Evolutionary conservation across 1,284 basidiomycete species (phyloP).

Genomic region (Puccinia coronata): DNA sequence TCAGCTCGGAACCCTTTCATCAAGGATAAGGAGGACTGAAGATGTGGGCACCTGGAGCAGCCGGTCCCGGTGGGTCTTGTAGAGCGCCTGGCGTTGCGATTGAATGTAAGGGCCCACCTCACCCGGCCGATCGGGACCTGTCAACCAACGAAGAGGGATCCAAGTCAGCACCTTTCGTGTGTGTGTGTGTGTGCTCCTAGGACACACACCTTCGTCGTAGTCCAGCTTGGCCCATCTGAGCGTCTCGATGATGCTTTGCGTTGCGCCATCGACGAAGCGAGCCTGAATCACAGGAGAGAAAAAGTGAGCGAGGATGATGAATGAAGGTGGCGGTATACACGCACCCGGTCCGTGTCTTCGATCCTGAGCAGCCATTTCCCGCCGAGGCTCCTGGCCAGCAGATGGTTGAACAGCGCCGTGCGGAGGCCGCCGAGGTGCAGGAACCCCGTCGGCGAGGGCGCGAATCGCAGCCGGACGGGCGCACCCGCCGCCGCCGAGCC

Average conservation of each 20-base stretch:
- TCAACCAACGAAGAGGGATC: not conserved
- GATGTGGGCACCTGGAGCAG: conserved; percentile 68
- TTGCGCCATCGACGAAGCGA: conserved; percentile 76
- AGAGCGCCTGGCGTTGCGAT: conserved; percentile 85
- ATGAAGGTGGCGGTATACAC: too few species aligned
- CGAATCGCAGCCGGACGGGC: conserved; percentile 73
- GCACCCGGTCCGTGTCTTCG: conserved; percentile 88
- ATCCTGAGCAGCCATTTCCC: conserved; percentile 89
- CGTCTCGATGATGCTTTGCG: conserved; percentile 74
- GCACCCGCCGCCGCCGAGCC: too few species aligned
- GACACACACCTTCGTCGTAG: conserved; percentile 76
- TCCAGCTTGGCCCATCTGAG: conserved; percentile 90
- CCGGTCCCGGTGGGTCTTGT: conserved; percentile 71
- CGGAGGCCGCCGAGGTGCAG: conserved; percentile 94
- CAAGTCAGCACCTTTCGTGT: not conserved
- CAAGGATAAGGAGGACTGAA: not conserved
- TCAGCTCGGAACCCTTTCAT: not conserved
- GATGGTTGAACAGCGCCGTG: conserved; percentile 90
- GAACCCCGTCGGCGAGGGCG: conserved; percentile 92
- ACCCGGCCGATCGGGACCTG: conserved; percentile 50
- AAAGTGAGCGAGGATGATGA: not conserved
- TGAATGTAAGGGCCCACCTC: conserved; percentile 60
- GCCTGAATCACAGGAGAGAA: conserved; percentile 63
- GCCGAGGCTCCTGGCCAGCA: conserved; percentile 75
- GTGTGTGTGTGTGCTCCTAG: conserved; percentile 57